A percentile compares a stretch with the other conserved stretches of the same genome.
Conservation (phyloP, 2,329 filamentous ascomycete genomes). For the Alternaria atra region DNA sequence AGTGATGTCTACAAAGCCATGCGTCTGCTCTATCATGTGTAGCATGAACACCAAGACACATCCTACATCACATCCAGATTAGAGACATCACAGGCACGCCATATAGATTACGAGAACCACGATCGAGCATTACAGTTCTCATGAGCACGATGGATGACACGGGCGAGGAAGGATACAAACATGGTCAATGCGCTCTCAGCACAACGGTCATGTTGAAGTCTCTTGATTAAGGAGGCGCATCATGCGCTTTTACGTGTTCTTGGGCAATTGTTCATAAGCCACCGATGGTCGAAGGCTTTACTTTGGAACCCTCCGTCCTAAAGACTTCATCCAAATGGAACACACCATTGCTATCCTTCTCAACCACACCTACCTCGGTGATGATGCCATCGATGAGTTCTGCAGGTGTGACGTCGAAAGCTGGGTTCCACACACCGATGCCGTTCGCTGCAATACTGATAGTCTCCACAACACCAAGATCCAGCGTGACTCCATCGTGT, state of each 20-base stretch:
- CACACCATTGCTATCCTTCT: constrained; percentile 74
- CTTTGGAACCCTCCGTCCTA: constrained; percentile 31
- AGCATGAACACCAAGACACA: neutral
- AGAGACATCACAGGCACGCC: too few relatives aligned
- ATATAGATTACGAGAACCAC: neutral
- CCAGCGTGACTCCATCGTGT: constrained; percentile 69
- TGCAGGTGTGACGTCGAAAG: constrained; percentile 93
- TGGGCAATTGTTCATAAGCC: constrained; percentile 31
- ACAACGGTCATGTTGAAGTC: neutral
- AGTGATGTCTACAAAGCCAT: constrained; percentile 14
- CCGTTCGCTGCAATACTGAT: constrained; percentile 80
- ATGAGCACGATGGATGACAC: neutral
- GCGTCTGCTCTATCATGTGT: neutral
- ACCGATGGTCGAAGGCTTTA: constrained; percentile 46
- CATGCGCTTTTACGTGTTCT: neutral
- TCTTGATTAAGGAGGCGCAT: neutral
- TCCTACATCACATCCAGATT: neutral
- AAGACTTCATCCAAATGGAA: constrained; percentile 68
- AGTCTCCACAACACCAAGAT: constrained; percentile 70
- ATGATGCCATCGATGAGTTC: constrained; percentile 91
- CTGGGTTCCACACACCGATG: constrained; percentile 93
- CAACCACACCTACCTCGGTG: constrained; percentile 87
- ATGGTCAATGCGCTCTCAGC: neutral
- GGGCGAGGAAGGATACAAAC: neutral
- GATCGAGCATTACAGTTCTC: neutral